phyloP scores from a whole-genome alignment of 129 eudicot genomes.

The Artemisia tridentata region DNA sequence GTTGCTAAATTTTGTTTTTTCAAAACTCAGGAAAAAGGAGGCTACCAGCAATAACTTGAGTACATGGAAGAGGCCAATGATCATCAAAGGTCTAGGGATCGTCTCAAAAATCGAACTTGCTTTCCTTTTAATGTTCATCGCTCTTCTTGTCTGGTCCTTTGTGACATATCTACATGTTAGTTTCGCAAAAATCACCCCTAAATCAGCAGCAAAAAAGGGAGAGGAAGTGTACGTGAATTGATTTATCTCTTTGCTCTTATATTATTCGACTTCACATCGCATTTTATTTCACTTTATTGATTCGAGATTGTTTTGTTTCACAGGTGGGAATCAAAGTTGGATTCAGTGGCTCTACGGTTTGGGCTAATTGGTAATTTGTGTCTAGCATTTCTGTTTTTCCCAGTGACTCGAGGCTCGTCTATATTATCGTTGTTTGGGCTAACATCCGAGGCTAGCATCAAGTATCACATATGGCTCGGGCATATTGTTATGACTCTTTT shows the following conservation, averaged over 20 bases:
- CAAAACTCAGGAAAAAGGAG: conserved; percentile 20
- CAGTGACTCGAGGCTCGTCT: conserved; percentile 85
- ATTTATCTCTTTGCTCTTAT: background rate
- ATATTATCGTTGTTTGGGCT: conserved; percentile 59
- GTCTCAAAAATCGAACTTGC: conserved; percentile 66
- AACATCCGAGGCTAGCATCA: conserved; percentile 74
- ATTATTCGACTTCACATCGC: background rate
- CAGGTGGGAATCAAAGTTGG: conserved; percentile 75
- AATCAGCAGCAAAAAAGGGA: conserved; percentile 43
- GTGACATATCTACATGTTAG: conserved; percentile 41
- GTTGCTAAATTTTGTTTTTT: background rate
- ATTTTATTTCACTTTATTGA: background rate
- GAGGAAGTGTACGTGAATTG: conserved; percentile 52
- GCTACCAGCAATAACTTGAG: conserved; percentile 19
- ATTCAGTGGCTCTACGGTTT: conserved; percentile 45
- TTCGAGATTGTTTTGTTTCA: conserved; percentile 1
- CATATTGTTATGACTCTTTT: conserved; percentile 61
- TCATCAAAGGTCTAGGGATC: conserved; percentile 75
- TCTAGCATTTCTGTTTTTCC: conserved; percentile 65
- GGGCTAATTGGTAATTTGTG: conserved; percentile 70
- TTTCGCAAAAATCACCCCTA: conserved; percentile 43
- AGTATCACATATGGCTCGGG: conserved; percentile 92
- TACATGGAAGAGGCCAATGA: conserved; percentile 65
- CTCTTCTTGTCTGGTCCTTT: conserved; percentile 63
- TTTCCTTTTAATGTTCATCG: conserved; percentile 71